These are phyloP conservation scores for Neocucurbitaria cava DNA, from an alignment of 2,329 filamentous ascomycete species.

Conservation along the genomic window DNA sequence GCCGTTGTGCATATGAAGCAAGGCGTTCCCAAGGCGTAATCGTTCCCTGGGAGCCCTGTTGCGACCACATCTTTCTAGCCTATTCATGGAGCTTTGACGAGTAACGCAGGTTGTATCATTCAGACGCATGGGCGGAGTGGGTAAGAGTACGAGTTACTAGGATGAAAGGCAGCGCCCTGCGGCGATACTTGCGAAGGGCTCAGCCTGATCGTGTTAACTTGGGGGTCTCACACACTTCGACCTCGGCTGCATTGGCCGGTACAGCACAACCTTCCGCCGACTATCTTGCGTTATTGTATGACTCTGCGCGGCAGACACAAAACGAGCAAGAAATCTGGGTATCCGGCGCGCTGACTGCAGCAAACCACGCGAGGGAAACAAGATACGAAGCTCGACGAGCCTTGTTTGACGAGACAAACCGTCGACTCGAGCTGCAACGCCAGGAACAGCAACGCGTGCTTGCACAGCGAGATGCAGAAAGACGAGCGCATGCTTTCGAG, in stretches of 20 bases:
- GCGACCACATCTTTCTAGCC: background rate
- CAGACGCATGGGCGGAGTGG: background rate
- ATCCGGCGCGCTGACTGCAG: background rate
- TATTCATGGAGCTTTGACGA: background rate
- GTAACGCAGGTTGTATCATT: background rate
- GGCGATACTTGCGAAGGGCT: slow-evolving; percentile 4
- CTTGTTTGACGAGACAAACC: background rate
- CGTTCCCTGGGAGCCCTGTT: background rate
- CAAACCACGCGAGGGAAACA: slow-evolving; percentile 1
- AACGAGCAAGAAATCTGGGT: slow-evolving; percentile 1
- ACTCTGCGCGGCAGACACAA: background rate
- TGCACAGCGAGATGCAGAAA: background rate
- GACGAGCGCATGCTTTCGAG: background rate
- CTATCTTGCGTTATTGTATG: background rate
- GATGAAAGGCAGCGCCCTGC: slow-evolving; percentile 1
- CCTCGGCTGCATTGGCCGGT: background rate
- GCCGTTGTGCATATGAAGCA: background rate
- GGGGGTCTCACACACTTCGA: slow-evolving; percentile 1
- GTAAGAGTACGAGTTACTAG: background rate
- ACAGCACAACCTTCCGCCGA: background rate
- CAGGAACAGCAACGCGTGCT: background rate
- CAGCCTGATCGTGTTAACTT: background rate
- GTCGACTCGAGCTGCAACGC: background rate
- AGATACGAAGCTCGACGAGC: slow-evolving; percentile 2
- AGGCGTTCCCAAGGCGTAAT: background rate